A percentile compares a stretch with the other conserved stretches of the same genome.
Evolutionary conservation across 148 eudicot species (phyloP).

Genomic region (Fagopyrum esculentum): DNA sequence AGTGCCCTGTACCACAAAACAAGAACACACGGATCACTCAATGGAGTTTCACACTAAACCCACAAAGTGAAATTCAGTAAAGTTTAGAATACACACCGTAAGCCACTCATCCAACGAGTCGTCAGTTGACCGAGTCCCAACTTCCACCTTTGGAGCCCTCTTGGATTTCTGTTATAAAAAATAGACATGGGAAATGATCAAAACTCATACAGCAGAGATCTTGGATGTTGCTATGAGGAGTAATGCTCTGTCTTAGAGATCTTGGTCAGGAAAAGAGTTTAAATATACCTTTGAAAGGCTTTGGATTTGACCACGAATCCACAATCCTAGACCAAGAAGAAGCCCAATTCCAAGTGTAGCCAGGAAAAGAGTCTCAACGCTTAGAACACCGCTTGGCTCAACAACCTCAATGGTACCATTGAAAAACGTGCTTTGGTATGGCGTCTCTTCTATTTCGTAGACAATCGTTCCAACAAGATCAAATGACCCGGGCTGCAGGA

Average conservation of each 20-base stretch:
- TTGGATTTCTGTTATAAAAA: slow-evolving; percentile 53
- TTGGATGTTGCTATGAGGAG: not conserved
- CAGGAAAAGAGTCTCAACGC: slow-evolving; percentile 84
- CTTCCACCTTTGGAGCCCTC: slow-evolving; percentile 87
- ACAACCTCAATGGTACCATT: slow-evolving; percentile 86
- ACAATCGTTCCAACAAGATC: slow-evolving; percentile 80
- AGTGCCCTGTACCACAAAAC: slow-evolving; percentile 55
- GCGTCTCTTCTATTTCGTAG: slow-evolving; percentile 75
- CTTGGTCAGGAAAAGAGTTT: not conserved
- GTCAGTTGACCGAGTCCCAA: slow-evolving; percentile 84
- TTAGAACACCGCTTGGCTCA: slow-evolving; percentile 67
- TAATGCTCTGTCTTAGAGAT: not conserved
- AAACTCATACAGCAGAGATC: no score
- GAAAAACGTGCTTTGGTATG: slow-evolving; percentile 74
- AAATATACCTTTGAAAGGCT: slow-evolving; percentile 54
- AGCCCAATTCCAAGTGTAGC: slow-evolving; percentile 56
- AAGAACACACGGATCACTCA: not conserved
- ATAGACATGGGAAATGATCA: not conserved
- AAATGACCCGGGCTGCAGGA: slow-evolving; percentile 70
- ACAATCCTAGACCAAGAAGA: slow-evolving; percentile 57
- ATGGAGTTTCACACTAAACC: not conserved
- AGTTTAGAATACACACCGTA: slow-evolving; percentile 38
- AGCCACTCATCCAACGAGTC: slow-evolving; percentile 91
- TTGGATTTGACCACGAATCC: slow-evolving; percentile 63
- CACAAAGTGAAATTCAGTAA: not conserved